Conservation (phyloP, 768 basidiomycete genomes). For the Clitopilus passeckerianus region DNA sequence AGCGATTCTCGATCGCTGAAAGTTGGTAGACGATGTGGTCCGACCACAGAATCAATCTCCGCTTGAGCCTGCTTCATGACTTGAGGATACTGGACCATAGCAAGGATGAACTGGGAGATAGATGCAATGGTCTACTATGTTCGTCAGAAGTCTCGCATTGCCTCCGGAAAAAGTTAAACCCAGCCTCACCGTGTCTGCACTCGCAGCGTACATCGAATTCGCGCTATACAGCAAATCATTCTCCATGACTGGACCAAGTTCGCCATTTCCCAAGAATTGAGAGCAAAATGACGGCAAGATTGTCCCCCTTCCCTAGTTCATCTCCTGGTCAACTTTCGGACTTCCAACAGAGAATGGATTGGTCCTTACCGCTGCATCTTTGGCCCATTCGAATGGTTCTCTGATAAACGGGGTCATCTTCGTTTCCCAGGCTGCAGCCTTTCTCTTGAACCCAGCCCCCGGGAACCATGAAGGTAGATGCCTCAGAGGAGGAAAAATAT, state of each 20-base stretch:
- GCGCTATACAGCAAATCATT: conserved; percentile 6
- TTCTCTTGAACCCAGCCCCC: conserved; percentile 15
- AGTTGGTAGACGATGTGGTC: conserved; percentile 17
- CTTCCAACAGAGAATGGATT: background rate
- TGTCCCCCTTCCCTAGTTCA: conserved; percentile 31
- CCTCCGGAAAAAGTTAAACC: too few species aligned
- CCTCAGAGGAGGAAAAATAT: conserved; percentile 21
- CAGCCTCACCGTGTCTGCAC: conserved; percentile 9
- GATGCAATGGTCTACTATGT: background rate
- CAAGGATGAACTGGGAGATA: conserved; percentile 5
- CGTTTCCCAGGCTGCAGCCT: conserved; percentile 8
- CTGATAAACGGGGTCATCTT: conserved; percentile 8
- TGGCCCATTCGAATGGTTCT: conserved; percentile 7
- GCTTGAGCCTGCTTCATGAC: conserved; percentile 9
- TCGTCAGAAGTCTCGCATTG: background rate
- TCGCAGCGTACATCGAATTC: conserved; percentile 13
- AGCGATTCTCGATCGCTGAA: conserved; percentile 7
- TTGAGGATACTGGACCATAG: conserved; percentile 7
- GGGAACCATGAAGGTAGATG: conserved; percentile 21
- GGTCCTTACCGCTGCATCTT: conserved; percentile 3
- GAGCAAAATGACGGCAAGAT: conserved; percentile 39
- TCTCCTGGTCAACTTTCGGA: conserved; percentile 5
- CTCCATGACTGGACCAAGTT: conserved; percentile 11
- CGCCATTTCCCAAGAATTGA: conserved; percentile 46
- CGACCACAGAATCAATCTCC: conserved; percentile 21